Conservation (phyloP, 345 rosid species). For the Psidium guajava region DNA sequence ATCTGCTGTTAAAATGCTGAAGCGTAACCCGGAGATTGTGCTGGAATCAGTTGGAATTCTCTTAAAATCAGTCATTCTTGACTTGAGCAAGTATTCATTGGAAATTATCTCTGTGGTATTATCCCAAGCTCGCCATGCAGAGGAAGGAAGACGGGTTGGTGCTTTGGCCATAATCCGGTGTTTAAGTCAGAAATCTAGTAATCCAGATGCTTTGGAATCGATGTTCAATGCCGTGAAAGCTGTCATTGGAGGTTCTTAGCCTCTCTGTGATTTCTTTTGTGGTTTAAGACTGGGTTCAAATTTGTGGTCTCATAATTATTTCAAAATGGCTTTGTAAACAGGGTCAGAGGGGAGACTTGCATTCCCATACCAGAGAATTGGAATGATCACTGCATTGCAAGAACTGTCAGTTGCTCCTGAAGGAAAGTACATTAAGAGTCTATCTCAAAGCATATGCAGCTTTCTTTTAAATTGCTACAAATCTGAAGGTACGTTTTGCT, state of each 20-base stretch:
- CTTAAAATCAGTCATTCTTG: constrained; percentile 52
- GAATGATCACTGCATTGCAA: constrained; percentile 74
- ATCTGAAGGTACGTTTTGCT: constrained; percentile 57
- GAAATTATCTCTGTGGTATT: constrained; percentile 66
- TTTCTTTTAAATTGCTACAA: constrained; percentile 69
- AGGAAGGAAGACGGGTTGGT: constrained; percentile 67
- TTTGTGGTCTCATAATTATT: background rate
- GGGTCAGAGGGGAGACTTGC: constrained; percentile 96
- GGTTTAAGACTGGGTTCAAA: background rate
- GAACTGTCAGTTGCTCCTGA: constrained; percentile 78
- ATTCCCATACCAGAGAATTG: constrained; percentile 81
- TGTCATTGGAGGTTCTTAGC: constrained; percentile 65
- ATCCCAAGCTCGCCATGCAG: constrained; percentile 79
- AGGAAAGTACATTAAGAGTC: constrained; percentile 61
- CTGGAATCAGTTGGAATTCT: constrained; percentile 72
- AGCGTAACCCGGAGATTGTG: constrained; percentile 94
- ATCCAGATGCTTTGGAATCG: constrained; percentile 81
- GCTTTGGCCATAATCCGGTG: constrained; percentile 60
- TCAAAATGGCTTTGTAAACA: constrained; percentile 14
- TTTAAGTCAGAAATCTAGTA: constrained; percentile 79
- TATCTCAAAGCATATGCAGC: constrained; percentile 39
- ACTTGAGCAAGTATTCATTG: constrained; percentile 79
- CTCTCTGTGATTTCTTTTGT: background rate
- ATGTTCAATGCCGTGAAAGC: constrained; percentile 71
- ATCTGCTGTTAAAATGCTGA: constrained; percentile 81